These are phyloP conservation scores for Bacidia gigantensis DNA, from an alignment of 495 filamentous ascomycete genomes.

Conservation along the genomic window DNA sequence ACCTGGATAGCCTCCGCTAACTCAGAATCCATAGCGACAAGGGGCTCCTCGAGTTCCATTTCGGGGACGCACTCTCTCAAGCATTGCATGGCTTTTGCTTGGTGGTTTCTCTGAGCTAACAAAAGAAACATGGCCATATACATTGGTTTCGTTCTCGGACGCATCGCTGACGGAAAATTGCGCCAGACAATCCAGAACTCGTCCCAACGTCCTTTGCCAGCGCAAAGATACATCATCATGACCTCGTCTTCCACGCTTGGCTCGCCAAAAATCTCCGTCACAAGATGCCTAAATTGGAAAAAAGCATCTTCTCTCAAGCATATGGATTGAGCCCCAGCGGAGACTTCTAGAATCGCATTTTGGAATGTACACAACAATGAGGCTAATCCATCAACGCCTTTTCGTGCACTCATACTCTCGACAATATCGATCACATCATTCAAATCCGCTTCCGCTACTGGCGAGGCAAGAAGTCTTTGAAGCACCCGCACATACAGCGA, in stretches of 20 bases:
- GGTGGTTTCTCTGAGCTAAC: constrained; percentile 34
- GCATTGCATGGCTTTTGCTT: constrained; percentile 32
- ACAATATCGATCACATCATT: constrained; percentile 32
- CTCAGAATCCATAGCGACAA: constrained; percentile 30
- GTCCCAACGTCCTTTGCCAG: constrained; percentile 30
- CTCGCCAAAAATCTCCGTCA: not conserved
- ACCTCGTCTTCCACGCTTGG: constrained; percentile 3
- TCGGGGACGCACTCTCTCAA: constrained; percentile 39
- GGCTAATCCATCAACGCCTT: no score
- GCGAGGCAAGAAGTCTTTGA: constrained; percentile 26
- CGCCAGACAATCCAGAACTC: constrained; percentile 51
- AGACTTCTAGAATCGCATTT: constrained; percentile 14
- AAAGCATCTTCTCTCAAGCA: not conserved
- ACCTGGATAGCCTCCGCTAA: constrained; percentile 30
- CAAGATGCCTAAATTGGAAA: not conserved
- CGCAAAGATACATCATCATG: constrained; percentile 13
- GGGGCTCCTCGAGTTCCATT: constrained; percentile 44
- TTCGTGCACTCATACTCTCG: constrained; percentile 31
- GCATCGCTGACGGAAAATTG: constrained; percentile 34
- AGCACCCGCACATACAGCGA: constrained; percentile 26
- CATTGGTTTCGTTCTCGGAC: constrained; percentile 36
- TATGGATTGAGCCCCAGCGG: not conserved
- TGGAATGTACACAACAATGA: constrained; percentile 34
- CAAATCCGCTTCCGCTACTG: constrained; percentile 21
- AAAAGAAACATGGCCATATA: constrained; percentile 43